Evolutionary conservation across 208 protist species (phyloP), one percentile per base, ranked within the genome.

Genomic region (Acanthamoeba divionensis): DNA sequence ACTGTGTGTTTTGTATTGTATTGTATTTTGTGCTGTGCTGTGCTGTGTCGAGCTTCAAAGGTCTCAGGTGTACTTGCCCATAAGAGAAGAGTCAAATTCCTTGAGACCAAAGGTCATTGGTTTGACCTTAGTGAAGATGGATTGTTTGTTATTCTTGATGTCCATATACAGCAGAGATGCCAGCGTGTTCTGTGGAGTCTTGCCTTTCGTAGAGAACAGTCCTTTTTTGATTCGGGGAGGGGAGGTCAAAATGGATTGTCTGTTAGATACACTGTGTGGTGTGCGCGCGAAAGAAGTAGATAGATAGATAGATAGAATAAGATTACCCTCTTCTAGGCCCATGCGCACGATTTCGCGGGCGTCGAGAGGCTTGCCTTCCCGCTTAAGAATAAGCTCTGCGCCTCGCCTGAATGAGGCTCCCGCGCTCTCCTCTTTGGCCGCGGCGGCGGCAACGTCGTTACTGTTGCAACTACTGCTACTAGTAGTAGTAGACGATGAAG

Each of bases 91-190:
- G 33, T 87, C 77, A 41, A 87, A 87, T 26, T 87, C 77, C 55
- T 87, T 87, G 2, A 87, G 77, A 7, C 77, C 77, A 66, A 87
- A 87, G 26, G 55, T 66, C 77, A 87, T 87, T 1, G 77, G 77
- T 36, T 66, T 66, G n/a, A 87, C 77, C 77, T 87, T 87, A 57
- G 54, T 45, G 38, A 87, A 87, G 77, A 62, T 67, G 29, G 77
- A 87, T 21, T 87, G 54, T 2, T 57, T 36, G 21, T 66, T 62
- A 57, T 82, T 82, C 47, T 62, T 87, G 77, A 87, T 87, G 77
- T 87, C 77, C 77, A 62, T 66, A 36, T 66, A 62, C 54, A 87
- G 52, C 26, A 87, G n/a, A n/a, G 77, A 62, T 9, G 77, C 77
- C 31, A 87, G 77, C 33, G 55, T 87, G 55, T 87, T 66, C 36